phyloP scores from a whole-genome alignment of 805 yeast genomes.

The Ogataea philodendri region DNA sequence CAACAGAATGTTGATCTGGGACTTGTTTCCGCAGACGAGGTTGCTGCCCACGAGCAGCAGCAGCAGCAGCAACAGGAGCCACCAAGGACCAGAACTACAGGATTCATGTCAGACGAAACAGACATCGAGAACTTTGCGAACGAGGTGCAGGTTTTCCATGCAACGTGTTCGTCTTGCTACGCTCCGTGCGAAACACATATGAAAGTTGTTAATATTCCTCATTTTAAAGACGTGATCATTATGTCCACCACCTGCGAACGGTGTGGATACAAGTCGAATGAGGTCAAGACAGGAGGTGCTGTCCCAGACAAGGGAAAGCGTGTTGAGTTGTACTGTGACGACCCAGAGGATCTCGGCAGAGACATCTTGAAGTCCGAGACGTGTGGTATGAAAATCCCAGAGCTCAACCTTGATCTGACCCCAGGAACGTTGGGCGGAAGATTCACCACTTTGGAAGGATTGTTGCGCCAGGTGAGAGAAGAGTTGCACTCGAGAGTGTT shows the following conservation, averaged over 20 bases:
- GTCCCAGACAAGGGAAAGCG: slow-evolving; percentile 83
- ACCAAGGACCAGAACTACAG: slow-evolving; percentile 40
- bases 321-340: slow-evolving; percentile 72
- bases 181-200: slow-evolving; percentile 86
- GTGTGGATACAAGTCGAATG: slow-evolving; percentile 96
- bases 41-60: slow-evolving; percentile 48
- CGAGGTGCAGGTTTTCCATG: slow-evolving; percentile 90
- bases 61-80: slow-evolving; percentile 35
- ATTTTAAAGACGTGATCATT: slow-evolving; percentile 93
- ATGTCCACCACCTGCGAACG: slow-evolving; percentile 92
- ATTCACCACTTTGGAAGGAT: slow-evolving; percentile 95
- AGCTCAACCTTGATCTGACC: slow-evolving; percentile 82
- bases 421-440: slow-evolving; percentile 98
- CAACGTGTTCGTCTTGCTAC: slow-evolving; percentile 89
- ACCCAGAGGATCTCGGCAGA: slow-evolving; percentile 89
- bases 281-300: slow-evolving; percentile 97
- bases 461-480: slow-evolving; percentile 82
- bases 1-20: slow-evolving; percentile 88
- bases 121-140: slow-evolving; percentile 82
- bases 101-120: slow-evolving; percentile 66
- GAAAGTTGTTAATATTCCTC: slow-evolving; percentile 96
- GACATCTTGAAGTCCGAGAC: slow-evolving; percentile 94
- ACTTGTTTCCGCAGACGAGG: slow-evolving; percentile 66
- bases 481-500: slow-evolving; percentile 85
- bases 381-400: slow-evolving; percentile 83